These are phyloP conservation scores for Hypoxylon intermedium DNA, from an alignment of 495 filamentous ascomycete genomes.

Conservation along the genomic window DNA sequence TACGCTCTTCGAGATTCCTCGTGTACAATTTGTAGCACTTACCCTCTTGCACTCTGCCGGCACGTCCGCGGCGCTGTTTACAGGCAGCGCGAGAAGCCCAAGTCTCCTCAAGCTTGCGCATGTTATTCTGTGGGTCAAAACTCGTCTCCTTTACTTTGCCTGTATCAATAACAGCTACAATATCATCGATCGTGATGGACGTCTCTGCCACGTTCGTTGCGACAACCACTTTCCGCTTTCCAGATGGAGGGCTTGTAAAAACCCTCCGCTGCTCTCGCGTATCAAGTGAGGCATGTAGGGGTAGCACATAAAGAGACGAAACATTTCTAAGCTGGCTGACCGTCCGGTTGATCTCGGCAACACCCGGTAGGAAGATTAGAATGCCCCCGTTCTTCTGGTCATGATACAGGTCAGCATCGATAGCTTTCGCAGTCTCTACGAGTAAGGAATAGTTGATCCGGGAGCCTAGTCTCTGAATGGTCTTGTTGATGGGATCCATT, in stretches of 20 bases:
- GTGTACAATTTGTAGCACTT: slow-evolving; percentile 97
- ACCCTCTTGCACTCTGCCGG: slow-evolving; percentile 88
- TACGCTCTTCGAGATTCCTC: slow-evolving; percentile 77
- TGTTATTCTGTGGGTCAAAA: slow-evolving; percentile 90
- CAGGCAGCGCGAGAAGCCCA: slow-evolving; percentile 96
- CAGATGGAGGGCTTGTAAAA: slow-evolving; percentile 75
- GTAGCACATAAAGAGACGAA: slow-evolving; percentile 79
- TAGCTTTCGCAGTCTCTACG: slow-evolving; percentile 74
- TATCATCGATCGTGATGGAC: slow-evolving; percentile 96
- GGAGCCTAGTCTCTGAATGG: slow-evolving; percentile 78
- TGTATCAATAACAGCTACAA: slow-evolving; percentile 95
- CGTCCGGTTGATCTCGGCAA: slow-evolving; percentile 85
- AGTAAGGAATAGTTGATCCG: slow-evolving; percentile 94
- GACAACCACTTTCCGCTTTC: slow-evolving; percentile 88
- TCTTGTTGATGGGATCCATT: slow-evolving; percentile 63
- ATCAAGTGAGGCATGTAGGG: slow-evolving; percentile 89
- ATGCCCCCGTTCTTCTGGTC: slow-evolving; percentile 78
- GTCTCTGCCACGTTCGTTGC: slow-evolving; percentile 98
- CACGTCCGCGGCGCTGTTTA: slow-evolving; percentile 94
- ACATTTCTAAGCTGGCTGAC: slow-evolving; percentile 71
- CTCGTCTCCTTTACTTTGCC: slow-evolving; percentile 95
- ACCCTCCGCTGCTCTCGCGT: slow-evolving; percentile 86
- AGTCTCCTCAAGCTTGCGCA: slow-evolving; percentile 91
- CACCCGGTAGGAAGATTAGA: slow-evolving; percentile 88
- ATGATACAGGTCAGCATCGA: slow-evolving; percentile 71